phyloP scores from a whole-genome alignment of 345 rosid genomes.

The Dovyalis caffra region DNA sequence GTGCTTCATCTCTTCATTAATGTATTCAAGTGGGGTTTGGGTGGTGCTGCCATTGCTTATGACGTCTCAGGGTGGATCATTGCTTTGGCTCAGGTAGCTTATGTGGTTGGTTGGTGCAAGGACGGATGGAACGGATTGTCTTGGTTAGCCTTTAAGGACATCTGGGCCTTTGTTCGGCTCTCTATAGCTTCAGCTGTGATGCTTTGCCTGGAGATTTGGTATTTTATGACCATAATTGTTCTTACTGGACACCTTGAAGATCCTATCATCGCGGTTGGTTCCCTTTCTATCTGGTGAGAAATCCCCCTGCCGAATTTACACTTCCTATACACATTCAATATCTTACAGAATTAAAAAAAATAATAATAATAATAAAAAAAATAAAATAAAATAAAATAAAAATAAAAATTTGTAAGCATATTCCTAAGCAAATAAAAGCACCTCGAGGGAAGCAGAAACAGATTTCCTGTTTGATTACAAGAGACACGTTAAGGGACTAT shows the following conservation, averaged over 20 bases:
- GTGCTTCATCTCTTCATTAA: conserved; percentile 52
- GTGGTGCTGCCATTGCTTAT: conserved; percentile 82
- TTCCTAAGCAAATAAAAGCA: not conserved
- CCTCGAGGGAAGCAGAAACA: not conserved
- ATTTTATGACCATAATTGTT: conserved; percentile 88
- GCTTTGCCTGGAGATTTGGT: conserved; percentile 99
- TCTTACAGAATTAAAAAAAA: not conserved
- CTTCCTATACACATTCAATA: not conserved
- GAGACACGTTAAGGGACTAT: not conserved
- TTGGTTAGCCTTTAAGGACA: conserved; percentile 78
- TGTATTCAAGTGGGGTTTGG: conserved; percentile 70
- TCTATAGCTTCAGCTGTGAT: conserved; percentile 95
- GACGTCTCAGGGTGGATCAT: conserved; percentile 73
- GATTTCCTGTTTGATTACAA: not conserved
- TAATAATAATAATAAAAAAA: too few species aligned
- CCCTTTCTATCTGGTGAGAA: conserved; percentile 81
- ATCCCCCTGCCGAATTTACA: not conserved
- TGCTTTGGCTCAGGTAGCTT: conserved; percentile 62
- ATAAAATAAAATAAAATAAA: too few species aligned
- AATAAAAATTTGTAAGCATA: not conserved
- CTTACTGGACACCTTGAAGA: conserved; percentile 92
- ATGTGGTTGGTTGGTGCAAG: conserved; percentile 83
- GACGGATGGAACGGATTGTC: conserved; percentile 87
- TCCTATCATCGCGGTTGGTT: conserved; percentile 83
- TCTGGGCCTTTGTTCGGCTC: conserved; percentile 73